phyloP scores from a whole-genome alignment of 345 rosid genomes.

The Melastoma malabathricum region DNA sequence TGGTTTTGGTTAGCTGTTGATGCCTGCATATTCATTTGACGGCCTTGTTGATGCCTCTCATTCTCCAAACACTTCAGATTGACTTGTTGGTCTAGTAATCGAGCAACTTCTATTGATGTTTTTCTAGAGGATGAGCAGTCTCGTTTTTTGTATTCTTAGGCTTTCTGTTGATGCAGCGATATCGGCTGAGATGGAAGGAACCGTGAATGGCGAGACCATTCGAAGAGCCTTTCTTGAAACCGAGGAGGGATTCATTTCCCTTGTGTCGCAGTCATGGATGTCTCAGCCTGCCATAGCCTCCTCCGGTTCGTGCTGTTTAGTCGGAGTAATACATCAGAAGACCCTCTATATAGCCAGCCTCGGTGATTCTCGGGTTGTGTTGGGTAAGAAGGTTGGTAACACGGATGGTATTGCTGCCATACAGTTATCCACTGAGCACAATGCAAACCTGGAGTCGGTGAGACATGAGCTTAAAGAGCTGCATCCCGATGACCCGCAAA shows the following conservation, averaged over 20 bases:
- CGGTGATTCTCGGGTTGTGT: slow-evolving; percentile 76
- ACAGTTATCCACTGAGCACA: slow-evolving; percentile 80
- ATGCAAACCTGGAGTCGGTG: slow-evolving; percentile 64
- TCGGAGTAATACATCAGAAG: slow-evolving; percentile 63
- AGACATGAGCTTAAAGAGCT: slow-evolving; percentile 73
- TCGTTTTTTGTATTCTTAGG: slow-evolving; percentile 34
- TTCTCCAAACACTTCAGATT: too few species aligned
- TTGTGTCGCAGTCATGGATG: slow-evolving; percentile 58
- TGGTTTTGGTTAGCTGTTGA: too few species aligned
- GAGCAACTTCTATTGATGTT: too few species aligned
- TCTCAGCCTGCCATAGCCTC: slow-evolving; percentile 54
- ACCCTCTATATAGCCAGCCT: slow-evolving; percentile 79
- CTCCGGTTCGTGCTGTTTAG: slow-evolving; percentile 75
- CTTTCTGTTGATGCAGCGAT: slow-evolving; percentile 77
- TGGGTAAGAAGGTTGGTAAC: slow-evolving; percentile 73
- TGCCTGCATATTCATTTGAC: too few species aligned
- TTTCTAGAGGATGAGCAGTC: slow-evolving; percentile 7
- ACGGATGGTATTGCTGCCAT: slow-evolving; percentile 59
- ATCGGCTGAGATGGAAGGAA: slow-evolving; percentile 52
- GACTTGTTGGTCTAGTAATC: too few species aligned
- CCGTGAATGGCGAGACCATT: slow-evolving; percentile 58
- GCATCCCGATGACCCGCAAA: slow-evolving; percentile 80
- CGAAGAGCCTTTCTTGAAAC: slow-evolving; percentile 60
- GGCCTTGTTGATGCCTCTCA: too few species aligned
- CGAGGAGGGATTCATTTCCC: slow-evolving; percentile 65